phyloP scores from a whole-genome alignment of 1,284 basidiomycete species.

The Amylostereum chailletii region DNA sequence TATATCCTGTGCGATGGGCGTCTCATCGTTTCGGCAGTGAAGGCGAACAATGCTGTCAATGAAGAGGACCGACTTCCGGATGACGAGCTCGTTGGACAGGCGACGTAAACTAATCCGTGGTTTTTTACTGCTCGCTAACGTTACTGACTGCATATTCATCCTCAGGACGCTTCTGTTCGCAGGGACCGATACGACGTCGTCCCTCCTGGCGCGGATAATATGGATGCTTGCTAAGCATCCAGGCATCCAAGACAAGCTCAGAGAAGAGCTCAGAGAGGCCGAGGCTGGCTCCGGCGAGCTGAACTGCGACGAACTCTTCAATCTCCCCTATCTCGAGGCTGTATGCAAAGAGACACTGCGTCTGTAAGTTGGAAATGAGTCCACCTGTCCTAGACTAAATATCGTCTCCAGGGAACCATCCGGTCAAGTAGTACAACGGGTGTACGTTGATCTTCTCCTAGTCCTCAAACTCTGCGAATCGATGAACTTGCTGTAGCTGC shows the following conservation, averaged over 20 bases:
- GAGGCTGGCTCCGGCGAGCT: background rate
- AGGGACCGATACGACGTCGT: background rate
- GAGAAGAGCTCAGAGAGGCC: background rate
- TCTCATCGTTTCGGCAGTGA: constrained; percentile 2
- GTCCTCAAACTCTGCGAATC: background rate
- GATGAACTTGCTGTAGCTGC: background rate
- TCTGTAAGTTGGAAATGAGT: background rate
- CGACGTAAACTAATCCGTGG: constrained; percentile 5
- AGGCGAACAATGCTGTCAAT: constrained; percentile 9
- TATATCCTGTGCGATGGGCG: too few species aligned
- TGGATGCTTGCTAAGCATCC: background rate
- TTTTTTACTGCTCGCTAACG: background rate
- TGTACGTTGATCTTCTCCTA: constrained; percentile 21
- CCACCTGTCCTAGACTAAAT: too few species aligned
- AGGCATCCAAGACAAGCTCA: background rate
- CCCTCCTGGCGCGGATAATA: background rate
- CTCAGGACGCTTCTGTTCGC: background rate
- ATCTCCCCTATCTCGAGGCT: background rate
- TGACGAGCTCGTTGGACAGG: constrained; percentile 13
- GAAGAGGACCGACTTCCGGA: constrained; percentile 11
- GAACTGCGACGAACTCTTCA: background rate
- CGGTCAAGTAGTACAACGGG: constrained; percentile 32
- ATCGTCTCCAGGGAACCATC: background rate
- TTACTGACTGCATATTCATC: background rate
- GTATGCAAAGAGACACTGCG: background rate